Evolutionary conservation across 108 stramenopile genomes (phyloP), one percentile per base, ranked within the genome.

Genomic region (Poteriospumella lacustris): DNA sequence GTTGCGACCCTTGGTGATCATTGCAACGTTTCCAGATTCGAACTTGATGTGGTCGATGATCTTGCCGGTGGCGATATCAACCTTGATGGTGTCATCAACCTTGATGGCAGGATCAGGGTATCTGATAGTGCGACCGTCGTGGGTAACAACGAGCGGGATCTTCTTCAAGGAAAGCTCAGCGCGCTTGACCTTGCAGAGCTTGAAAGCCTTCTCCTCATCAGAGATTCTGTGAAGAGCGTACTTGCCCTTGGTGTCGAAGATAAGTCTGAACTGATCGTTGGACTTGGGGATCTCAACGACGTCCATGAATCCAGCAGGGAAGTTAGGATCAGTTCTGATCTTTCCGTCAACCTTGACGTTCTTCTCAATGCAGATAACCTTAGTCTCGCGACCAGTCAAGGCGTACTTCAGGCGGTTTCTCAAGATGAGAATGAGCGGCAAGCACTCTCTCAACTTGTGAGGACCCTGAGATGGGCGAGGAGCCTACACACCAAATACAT

Each of bases 371-470:
- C 96, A 97, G 86, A 99, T 98, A 88, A 94, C 92, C 85, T 87
- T 89, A 82, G 93, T 93, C 87, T 99, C 98, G 87, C 93, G 91
- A 78, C 89, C 91, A 84, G 94, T 99, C 72, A 99, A 87, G 68
- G 98, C 98, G 84, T 99, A 99, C 96, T 99, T 99, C 15, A 99
- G 94, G 73, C 97, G 92, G 79, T 99, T 96, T 77, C 98, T 94
- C 69, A 99, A 91, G 85, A 98, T 95, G 83, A 99, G 86, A 68
- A 86, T 70, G 62, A 99, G 80, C 42, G 98, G 98, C 68, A 99
- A 79, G 87, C 94, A 99, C 85, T 99, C 97, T 68, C 96, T 94
- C 68, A 88, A 80, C 90, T 95, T 95, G 96, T 99, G 98, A 69
- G 98, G 98, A 68, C 98, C 98, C 42, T 92, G 59, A 47, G 92